These are phyloP conservation scores for Rusavskia elegans DNA, from an alignment of 495 filamentous ascomycete genomes.

Conservation along the genomic window DNA sequence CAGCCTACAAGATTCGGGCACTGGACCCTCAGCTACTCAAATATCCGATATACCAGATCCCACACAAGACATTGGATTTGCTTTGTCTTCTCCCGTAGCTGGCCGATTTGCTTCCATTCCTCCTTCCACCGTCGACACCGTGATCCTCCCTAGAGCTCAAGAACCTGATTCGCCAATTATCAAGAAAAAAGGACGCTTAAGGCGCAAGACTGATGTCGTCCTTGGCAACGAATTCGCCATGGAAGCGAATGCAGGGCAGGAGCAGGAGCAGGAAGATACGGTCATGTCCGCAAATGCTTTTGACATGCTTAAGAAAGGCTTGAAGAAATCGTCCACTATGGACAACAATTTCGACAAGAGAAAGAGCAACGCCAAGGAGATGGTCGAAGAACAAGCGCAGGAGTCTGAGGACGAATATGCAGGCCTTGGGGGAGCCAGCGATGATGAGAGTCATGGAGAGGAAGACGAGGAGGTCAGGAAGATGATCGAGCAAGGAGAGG, in stretches of 20 bases:
- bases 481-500: constrained; percentile 80
- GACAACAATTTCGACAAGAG: constrained; percentile 56
- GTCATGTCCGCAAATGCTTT: constrained; percentile 45
- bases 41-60: constrained; percentile 52
- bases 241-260: constrained; percentile 5
- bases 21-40: constrained; percentile 36
- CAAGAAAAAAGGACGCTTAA: constrained; percentile 41
- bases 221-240: constrained; percentile 27
- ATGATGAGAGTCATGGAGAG: constrained; percentile 67
- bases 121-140: constrained; percentile 54
- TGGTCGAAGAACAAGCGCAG: constrained; percentile 85
- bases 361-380: constrained; percentile 72
- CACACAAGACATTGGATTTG: constrained; percentile 76
- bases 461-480: constrained; percentile 55
- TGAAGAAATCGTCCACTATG: constrained; percentile 27
- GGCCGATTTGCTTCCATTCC: constrained; percentile 48
- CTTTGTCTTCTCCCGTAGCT: constrained; percentile 37
- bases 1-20: constrained; percentile 21
- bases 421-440: constrained; percentile 77
- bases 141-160: constrained; percentile 29
- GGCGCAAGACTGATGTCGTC: constrained; percentile 25
- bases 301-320: constrained; percentile 53
- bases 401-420: constrained; percentile 99
- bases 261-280: constrained; percentile 19
- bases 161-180: constrained; percentile 43